Conservation (phyloP, 2,329 filamentous ascomycete genomes). For the Cordyceps fumosorosea region DNA sequence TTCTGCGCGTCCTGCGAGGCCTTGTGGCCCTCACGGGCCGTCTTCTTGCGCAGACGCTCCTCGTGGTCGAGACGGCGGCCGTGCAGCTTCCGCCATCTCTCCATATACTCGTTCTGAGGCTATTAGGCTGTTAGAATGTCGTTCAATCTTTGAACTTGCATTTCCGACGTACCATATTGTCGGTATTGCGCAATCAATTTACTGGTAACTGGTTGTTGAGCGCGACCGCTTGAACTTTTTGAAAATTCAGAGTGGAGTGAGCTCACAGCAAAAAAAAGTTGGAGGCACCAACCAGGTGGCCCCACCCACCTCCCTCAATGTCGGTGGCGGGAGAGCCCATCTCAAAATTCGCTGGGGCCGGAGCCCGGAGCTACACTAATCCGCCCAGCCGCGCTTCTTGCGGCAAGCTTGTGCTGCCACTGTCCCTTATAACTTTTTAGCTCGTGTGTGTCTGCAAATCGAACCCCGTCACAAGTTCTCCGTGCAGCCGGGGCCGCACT, state of each 20-base stretch:
- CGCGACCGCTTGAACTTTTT: conserved; percentile 20
- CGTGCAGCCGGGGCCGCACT: conserved; percentile 18
- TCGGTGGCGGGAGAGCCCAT: conserved; percentile 13
- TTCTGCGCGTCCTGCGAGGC: conserved; percentile 87
- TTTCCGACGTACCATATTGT: conserved; percentile 26
- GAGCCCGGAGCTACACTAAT: conserved; percentile 30
- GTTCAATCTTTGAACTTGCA: background rate
- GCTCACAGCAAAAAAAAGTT: conserved; percentile 17
- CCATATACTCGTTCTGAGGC: conserved; percentile 71
- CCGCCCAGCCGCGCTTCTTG: conserved; percentile 18
- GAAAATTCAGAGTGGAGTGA: conserved; percentile 8
- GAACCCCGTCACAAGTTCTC: conserved; percentile 14
- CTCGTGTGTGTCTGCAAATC: conserved; percentile 12
- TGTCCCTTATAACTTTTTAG: conserved; percentile 12
- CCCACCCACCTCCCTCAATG: background rate
- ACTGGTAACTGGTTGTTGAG: conserved; percentile 14
- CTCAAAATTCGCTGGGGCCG: conserved; percentile 17
- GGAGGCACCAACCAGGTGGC: conserved; percentile 16
- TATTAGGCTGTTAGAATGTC: conserved; percentile 25
- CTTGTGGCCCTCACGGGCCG: conserved; percentile 84
- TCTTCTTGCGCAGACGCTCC: conserved; percentile 79
- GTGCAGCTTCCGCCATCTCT: conserved; percentile 54
- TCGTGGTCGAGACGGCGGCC: conserved; percentile 66
- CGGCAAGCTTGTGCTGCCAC: background rate
- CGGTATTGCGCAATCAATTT: conserved; percentile 20